Conservation (phyloP, 345 rosid species). For the Adansonia digitata region DNA sequence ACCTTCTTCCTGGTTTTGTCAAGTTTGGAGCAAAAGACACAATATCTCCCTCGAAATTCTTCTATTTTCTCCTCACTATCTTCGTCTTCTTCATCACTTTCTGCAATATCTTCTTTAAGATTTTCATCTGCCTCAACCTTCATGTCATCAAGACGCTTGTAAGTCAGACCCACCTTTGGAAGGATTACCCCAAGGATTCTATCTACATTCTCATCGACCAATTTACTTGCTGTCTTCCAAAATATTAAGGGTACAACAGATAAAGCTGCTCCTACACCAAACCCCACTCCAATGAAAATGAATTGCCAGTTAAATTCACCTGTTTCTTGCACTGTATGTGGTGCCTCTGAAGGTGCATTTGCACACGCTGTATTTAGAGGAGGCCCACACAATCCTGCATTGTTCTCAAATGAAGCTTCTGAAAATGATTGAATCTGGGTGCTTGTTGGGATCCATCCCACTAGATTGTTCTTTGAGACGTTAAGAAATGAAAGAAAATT, state of each 20-base stretch:
- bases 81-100: constrained; percentile 10
- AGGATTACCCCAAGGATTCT: constrained; percentile 35
- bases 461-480: neutral
- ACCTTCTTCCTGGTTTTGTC: constrained; percentile 36
- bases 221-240: constrained; percentile 28
- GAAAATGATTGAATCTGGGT: neutral
- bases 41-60: constrained; percentile 33
- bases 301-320: constrained; percentile 37
- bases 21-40: constrained; percentile 61
- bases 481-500: neutral
- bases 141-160: constrained; percentile 24
- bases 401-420: constrained; percentile 20
- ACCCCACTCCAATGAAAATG: constrained; percentile 47
- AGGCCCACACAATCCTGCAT: constrained; percentile 26
- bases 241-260: constrained; percentile 34
- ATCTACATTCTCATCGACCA: constrained; percentile 35
- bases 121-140: constrained; percentile 20
- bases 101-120: constrained; percentile 13
- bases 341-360: neutral
- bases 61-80: neutral
- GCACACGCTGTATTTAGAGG: constrained; percentile 7
- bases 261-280: constrained; percentile 47
- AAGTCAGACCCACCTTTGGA: constrained; percentile 42
- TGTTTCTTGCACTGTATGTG: neutral
- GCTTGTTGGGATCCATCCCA: neutral